Evolutionary conservation across 2,329 filamentous ascomycete species (phyloP).

Genomic region (Diatrype stigma): DNA sequence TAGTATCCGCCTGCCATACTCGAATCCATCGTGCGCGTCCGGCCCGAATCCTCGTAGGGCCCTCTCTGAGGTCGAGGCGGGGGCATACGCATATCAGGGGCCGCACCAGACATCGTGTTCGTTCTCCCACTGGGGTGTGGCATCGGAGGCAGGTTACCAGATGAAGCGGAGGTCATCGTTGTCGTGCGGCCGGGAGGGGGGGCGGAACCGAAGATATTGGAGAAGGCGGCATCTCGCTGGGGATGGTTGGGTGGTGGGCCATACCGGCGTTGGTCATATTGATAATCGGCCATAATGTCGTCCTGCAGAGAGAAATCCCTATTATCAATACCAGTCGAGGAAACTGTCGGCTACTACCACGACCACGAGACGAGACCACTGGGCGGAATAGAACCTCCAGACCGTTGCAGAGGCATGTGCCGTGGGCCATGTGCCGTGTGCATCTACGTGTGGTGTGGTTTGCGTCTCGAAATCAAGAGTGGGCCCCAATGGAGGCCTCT

Average conservation of each 20-base stretch:
- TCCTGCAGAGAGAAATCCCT: slow-evolving; percentile 32
- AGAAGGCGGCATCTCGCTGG: slow-evolving; percentile 91
- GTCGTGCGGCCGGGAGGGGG: slow-evolving; percentile 87
- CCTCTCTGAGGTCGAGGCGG: slow-evolving; percentile 44
- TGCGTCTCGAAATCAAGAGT: neutral
- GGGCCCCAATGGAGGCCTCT: slow-evolving; percentile 1
- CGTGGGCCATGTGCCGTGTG: no score
- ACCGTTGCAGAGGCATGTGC: neutral
- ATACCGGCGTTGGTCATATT: slow-evolving; percentile 52
- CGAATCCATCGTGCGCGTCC: slow-evolving; percentile 40
- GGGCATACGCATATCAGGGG: slow-evolving; percentile 54
- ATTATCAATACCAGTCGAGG: neutral
- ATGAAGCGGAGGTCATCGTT: slow-evolving; percentile 87
- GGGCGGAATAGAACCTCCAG: neutral
- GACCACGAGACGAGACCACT: neutral
- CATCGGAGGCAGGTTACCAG: slow-evolving; percentile 43
- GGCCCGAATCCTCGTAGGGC: slow-evolving; percentile 33
- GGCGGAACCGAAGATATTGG: slow-evolving; percentile 87
- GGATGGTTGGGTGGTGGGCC: slow-evolving; percentile 41
- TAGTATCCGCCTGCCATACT: slow-evolving; percentile 49
- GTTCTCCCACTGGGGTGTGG: slow-evolving; percentile 61
- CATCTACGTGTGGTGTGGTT: neutral
- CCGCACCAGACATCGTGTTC: slow-evolving; percentile 62
- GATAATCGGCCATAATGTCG: slow-evolving; percentile 55
- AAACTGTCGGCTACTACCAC: neutral